Base-by-base conservation (phyloP, 345 rosid species). In the Eucalyptus marginata region DNA sequence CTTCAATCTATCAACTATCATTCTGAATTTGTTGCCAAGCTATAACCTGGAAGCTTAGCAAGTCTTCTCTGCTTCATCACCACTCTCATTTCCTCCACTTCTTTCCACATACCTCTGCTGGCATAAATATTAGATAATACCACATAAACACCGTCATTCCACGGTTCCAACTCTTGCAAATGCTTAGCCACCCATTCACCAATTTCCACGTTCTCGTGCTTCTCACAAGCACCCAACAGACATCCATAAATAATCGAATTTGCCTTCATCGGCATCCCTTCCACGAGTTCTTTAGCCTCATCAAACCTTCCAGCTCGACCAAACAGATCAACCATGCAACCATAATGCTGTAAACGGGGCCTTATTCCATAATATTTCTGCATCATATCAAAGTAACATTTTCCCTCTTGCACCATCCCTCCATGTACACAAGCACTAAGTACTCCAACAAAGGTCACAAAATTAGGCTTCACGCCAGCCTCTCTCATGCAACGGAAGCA, bases 141-240 rank as follows among this genome's bases (percentile, higher is more conserved):
- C 86, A 97, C 98, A 88, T 92, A 96, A 80, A 91, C 96, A 83
- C 99, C 99, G 89, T 97, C 96, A 87, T 94, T 95, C 98, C 96
- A 94, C 36, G 98, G 98, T 88, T 96, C 98, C 87, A 96, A 89
- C 86, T 94, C 97, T 29, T 88, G 90, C 92, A 96, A 89, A 88
- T 96, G 93, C 91, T 24, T 87, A 90, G 96, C 98, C 89, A 96
- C 98, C 97, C 96, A 96, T 91, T 97, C 98, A 43, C 95, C 99
- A 93, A 94, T 94, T 91, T 94, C 90, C 90, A 95, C 98, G 76
- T 95, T 93, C 89, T 95, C 97, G 91, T 92, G 92, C 90, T 94
- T 96, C 95, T 97, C 99, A 89, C 98, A 96, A 59, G 96, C 99
- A 89, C 99, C 97, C 95, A 96, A 92, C 94, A 96, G 92, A 91